These are phyloP conservation scores for Penicillium desertorum DNA, from an alignment of 495 filamentous ascomycete species.

Conservation along the genomic window DNA sequence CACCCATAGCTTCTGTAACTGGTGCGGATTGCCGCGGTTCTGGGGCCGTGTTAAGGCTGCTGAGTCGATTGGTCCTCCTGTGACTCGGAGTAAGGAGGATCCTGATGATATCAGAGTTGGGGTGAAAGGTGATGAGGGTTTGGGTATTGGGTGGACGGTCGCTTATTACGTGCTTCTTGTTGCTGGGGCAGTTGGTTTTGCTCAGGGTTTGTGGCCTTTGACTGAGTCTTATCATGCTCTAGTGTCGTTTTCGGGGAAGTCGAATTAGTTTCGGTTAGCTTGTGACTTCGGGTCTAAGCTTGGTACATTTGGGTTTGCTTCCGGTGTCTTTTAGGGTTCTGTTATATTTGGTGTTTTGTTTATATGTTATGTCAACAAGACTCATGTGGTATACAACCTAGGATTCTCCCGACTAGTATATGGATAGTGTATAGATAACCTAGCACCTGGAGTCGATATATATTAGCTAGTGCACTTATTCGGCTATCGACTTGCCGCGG, in stretches of 20 bases:
- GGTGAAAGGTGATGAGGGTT: slow-evolving; percentile 17
- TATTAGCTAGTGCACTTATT: too few relatives aligned
- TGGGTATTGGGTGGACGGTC: slow-evolving; percentile 64
- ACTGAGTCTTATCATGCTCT: slow-evolving; percentile 58
- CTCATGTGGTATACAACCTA: too few relatives aligned
- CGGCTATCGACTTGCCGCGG: too few relatives aligned
- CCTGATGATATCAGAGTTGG: slow-evolving; percentile 18
- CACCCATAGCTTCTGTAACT: slow-evolving; percentile 90
- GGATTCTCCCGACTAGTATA: too few relatives aligned
- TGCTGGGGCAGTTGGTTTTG: slow-evolving; percentile 69
- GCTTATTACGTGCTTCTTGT: slow-evolving; percentile 76
- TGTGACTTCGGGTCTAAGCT: neutral
- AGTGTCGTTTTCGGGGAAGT: slow-evolving; percentile 32
- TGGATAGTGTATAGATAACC: too few relatives aligned
- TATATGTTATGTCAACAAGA: too few relatives aligned
- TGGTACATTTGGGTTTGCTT: neutral
- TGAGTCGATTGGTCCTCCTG: slow-evolving; percentile 31
- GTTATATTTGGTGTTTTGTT: neutral
- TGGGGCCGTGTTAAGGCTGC: slow-evolving; percentile 70
- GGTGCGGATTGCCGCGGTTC: slow-evolving; percentile 81
- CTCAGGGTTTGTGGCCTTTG: slow-evolving; percentile 64
- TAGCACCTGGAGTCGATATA: too few relatives aligned
- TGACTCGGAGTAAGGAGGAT: slow-evolving; percentile 45
- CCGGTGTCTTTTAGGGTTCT: neutral
- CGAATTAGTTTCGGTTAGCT: neutral